Percentiles rank a stretch among this genome's conserved stretches.
Conservation (phyloP, 257 asterid species). For the Gardenia jasminoides region DNA sequence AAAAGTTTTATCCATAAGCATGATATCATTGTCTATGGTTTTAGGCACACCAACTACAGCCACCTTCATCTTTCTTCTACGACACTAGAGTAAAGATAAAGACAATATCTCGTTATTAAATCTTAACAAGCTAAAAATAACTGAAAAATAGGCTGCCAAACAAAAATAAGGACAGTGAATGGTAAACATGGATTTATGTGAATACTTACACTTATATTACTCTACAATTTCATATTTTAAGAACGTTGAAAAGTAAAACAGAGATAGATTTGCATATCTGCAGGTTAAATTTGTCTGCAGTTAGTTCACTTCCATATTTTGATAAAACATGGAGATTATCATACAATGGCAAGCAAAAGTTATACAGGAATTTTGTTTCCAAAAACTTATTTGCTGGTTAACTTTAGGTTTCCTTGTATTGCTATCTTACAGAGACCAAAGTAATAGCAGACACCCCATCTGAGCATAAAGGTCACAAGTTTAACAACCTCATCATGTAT, state of each 20-base stretch:
- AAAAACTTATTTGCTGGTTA: neutral
- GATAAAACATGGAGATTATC: neutral
- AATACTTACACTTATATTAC: neutral
- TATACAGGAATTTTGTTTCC: neutral
- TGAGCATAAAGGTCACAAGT: slow-evolving; percentile 15
- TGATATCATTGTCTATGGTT: slow-evolving; percentile 94
- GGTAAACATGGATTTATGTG: neutral
- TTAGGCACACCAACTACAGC: slow-evolving; percentile 98
- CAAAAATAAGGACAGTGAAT: neutral
- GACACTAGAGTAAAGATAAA: slow-evolving; percentile 47
- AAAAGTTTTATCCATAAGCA: slow-evolving; percentile 94
- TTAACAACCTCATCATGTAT: slow-evolving; percentile 82
- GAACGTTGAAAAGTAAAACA: neutral
- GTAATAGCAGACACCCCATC: slow-evolving; percentile 4
- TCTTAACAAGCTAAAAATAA: neutral
- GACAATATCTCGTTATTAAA: slow-evolving; percentile 8
- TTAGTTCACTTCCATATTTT: neutral
- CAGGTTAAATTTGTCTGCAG: neutral
- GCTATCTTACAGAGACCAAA: neutral
- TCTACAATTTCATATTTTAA: neutral
- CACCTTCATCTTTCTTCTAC: slow-evolving; percentile 58
- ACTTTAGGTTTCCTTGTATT: neutral
- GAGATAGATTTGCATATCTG: neutral
- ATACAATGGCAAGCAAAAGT: neutral
- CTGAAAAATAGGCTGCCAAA: neutral